Conservation (phyloP, 2,329 filamentous ascomycete genomes). For the Teratosphaeriaceae sp. region DNA sequence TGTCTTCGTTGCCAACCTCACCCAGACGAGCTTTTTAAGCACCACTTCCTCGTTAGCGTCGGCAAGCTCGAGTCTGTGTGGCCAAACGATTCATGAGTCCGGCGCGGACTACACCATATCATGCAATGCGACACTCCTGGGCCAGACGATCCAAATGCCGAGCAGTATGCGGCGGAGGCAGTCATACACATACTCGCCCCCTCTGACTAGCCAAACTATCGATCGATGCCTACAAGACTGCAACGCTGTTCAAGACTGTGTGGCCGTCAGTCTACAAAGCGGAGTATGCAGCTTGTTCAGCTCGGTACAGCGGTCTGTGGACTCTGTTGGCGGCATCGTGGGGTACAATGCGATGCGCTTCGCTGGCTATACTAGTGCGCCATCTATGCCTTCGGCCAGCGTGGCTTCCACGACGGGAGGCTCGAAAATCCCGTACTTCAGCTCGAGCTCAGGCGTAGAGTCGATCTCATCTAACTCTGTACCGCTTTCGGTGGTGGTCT, state of each 20-base stretch:
- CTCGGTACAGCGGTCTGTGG: not conserved
- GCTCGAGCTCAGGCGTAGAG: not conserved
- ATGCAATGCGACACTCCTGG: not conserved
- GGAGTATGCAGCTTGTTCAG: not conserved
- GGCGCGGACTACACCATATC: not conserved
- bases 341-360: not conserved
- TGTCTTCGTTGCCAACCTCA: not conserved
- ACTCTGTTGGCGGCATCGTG: not conserved
- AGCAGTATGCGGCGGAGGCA: not conserved
- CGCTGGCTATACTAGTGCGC: not conserved
- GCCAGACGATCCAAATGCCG: not conserved
- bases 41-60: not conserved
- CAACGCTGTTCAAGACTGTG: not conserved
- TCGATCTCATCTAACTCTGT: no score
- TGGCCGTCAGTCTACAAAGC: not conserved
- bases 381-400: not conserved
- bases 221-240: not conserved
- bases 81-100: not conserved
- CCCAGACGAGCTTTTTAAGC: not conserved
- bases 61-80: not conserved
- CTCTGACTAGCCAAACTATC: not conserved
- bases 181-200: not conserved
- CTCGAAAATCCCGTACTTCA: no score
- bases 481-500: no score
- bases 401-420: not conserved